Conservation (phyloP, 2,329 filamentous ascomycete genomes). For the Xylaria sp. region DNA sequence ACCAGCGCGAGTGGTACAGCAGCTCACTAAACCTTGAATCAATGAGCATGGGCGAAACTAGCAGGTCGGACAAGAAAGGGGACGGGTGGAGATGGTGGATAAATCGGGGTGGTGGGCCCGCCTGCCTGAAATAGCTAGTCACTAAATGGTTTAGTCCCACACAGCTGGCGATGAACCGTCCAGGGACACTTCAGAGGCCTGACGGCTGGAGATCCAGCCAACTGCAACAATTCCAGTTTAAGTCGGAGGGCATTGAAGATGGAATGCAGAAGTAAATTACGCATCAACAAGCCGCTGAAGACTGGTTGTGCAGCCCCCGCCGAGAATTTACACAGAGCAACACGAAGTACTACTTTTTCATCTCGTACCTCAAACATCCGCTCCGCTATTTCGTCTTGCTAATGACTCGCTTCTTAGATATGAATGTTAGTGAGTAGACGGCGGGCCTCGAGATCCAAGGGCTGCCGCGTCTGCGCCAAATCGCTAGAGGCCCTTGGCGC, state of each 20-base stretch:
- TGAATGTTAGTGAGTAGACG: constrained; percentile 4
- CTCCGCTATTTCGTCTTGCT: not conserved
- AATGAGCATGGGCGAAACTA: constrained; percentile 8
- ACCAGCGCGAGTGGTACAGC: constrained; percentile 14
- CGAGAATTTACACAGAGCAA: not conserved
- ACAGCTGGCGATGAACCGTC: constrained; percentile 9
- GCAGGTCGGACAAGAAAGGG: constrained; percentile 29
- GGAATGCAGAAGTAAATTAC: constrained; percentile 28
- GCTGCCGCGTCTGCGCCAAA: constrained; percentile 4
- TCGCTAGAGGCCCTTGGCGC: constrained; percentile 6
- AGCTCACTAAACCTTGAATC: constrained; percentile 7
- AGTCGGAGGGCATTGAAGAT: constrained; percentile 1
- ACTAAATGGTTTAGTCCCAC: not conserved
- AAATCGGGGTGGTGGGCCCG: constrained; percentile 14
- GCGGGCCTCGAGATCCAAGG: not conserved
- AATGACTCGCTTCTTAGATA: constrained; percentile 1
- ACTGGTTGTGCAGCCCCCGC: not conserved
- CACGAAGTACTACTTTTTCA: not conserved
- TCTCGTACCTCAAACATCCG: constrained; percentile 3
- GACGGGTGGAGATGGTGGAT: constrained; percentile 19
- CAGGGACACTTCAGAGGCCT: constrained; percentile 6
- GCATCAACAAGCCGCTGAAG: constrained; percentile 18
- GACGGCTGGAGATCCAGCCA: constrained; percentile 7
- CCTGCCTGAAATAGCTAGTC: constrained; percentile 10
- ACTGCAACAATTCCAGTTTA: constrained; percentile 27